phyloP scores from a whole-genome alignment of 176 grass and related monocot genomes.

The bread wheat (Triticum aestivum) region DNA sequence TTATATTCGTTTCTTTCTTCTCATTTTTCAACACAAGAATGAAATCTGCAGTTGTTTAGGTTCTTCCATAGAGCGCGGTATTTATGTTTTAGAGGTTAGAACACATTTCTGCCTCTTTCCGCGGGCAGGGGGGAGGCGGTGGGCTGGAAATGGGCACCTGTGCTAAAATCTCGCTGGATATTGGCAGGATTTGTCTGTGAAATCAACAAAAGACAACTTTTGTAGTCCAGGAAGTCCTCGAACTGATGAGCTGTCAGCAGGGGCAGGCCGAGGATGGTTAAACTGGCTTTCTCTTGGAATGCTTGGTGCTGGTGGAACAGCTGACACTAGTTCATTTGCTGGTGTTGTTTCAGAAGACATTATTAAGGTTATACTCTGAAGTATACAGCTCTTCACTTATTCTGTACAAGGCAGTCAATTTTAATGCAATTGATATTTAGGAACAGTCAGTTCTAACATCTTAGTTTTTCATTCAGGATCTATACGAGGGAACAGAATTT shows the following conservation, averaged over 20 bases:
- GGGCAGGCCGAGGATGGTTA: slow-evolving; percentile 74
- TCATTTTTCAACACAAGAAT: slow-evolving; percentile 13
- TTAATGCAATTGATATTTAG: slow-evolving; percentile 33
- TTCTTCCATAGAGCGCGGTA: neutral
- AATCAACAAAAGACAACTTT: slow-evolving; percentile 51
- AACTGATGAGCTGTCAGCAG: slow-evolving; percentile 54
- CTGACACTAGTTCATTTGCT: slow-evolving; percentile 80
- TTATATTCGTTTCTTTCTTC: slow-evolving; percentile 14
- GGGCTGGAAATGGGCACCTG: neutral
- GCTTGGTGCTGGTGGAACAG: slow-evolving; percentile 98
- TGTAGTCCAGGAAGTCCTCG: slow-evolving; percentile 55
- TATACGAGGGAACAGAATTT: slow-evolving; percentile 95
- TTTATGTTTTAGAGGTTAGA: slow-evolving; percentile 8
- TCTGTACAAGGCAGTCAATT: neutral
- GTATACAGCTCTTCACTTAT: slow-evolving; percentile 5
- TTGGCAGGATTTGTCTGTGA: slow-evolving; percentile 61
- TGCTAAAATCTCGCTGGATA: slow-evolving; percentile 27
- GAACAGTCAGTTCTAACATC: slow-evolving; percentile 18
- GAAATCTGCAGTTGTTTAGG: neutral
- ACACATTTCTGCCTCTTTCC: neutral
- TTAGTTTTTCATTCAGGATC: slow-evolving; percentile 66
- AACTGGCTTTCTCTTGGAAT: slow-evolving; percentile 98
- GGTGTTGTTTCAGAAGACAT: slow-evolving; percentile 98
- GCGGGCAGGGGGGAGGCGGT: neutral
- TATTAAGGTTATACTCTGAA: slow-evolving; percentile 63